Percentiles rank a stretch among this genome's conserved stretches.
Conservation (phyloP, 23 red algal genomes). For the Gracilaria gracilis region DNA sequence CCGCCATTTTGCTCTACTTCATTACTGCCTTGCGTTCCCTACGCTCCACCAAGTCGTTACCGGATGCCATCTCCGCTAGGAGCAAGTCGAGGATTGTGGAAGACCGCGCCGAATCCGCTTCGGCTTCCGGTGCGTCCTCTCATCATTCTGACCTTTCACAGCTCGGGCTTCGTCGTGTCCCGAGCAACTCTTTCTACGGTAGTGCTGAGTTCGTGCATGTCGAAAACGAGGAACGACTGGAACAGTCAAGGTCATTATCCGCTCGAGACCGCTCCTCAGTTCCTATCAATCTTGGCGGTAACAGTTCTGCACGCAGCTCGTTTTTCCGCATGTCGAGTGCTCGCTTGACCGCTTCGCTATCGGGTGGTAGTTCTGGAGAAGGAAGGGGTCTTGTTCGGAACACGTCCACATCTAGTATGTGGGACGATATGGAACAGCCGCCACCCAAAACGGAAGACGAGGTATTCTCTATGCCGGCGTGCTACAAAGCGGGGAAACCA, state of each 20-base stretch:
- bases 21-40: constrained; percentile 8
- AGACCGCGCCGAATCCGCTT: constrained; percentile 22
- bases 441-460: background rate
- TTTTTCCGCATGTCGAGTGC: constrained; percentile 6
- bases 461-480: constrained; percentile 30
- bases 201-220: constrained; percentile 27
- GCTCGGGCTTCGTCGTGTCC: constrained; percentile 23
- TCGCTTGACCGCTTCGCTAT: constrained; percentile 24
- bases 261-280: constrained; percentile 5
- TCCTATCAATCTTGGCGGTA: constrained; percentile 13
- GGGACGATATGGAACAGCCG: constrained; percentile 23
- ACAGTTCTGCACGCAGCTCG: constrained; percentile 9
- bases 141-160: constrained; percentile 31
- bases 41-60: constrained; percentile 18
- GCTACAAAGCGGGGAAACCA: constrained; percentile 3
- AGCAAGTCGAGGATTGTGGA: background rate
- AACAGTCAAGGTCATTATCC: background rate
- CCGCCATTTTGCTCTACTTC: constrained; percentile 19
- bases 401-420: background rate
- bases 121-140: constrained; percentile 3
- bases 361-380: background rate
- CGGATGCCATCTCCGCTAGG: constrained; percentile 20
- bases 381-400: background rate
- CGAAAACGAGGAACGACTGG: constrained; percentile 14
- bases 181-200: constrained; percentile 22